These are phyloP conservation scores for Moricandia moricandioides DNA, from an alignment of 345 rosid genomes.

Conservation along the genomic window DNA sequence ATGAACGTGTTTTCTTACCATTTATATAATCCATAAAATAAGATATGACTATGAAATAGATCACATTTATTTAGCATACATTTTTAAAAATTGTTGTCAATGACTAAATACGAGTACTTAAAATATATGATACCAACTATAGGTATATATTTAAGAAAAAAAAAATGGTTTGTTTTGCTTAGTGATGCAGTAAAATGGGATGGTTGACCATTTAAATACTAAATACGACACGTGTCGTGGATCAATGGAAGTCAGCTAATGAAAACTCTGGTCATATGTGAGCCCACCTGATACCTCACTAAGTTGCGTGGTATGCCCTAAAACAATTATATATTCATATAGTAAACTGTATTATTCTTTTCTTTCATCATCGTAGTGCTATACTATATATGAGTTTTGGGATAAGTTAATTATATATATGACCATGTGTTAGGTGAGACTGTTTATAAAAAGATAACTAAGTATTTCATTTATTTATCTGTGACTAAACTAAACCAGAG, in stretches of 20 bases:
- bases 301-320: slow-evolving; percentile 31
- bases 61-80: neutral
- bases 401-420: neutral
- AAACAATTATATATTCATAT: neutral
- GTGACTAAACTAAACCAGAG: neutral
- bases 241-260: neutral
- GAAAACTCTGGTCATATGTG: slow-evolving; percentile 29
- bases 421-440: slow-evolving; percentile 5
- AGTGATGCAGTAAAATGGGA: neutral
- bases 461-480: neutral
- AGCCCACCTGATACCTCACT: slow-evolving; percentile 29
- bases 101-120: neutral
- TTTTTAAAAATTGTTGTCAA: too few species aligned
- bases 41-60: neutral
- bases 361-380: slow-evolving; percentile 16
- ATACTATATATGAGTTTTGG: neutral
- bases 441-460: neutral
- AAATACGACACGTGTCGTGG: slow-evolving; percentile 21
- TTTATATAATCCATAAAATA: neutral
- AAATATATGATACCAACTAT: neutral
- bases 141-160: neutral
- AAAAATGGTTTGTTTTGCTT: neutral
- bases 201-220: slow-evolving; percentile 26
- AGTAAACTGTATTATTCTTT: neutral
- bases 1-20: neutral